phyloP scores from a whole-genome alignment of 371 early-diverging fungal species.

The Circinella minor region DNA sequence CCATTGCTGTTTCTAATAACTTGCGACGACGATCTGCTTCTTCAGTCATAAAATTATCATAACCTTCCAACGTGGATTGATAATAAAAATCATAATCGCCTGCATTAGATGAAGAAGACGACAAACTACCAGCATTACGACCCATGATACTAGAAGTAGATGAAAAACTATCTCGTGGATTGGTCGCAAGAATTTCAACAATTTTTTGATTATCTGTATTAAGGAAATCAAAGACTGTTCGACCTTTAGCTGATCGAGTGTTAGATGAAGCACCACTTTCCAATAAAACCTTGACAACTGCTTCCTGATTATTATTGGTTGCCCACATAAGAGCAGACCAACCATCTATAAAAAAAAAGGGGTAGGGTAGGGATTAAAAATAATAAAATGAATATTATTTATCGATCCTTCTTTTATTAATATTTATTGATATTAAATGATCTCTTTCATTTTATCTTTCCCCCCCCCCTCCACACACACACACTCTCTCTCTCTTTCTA shows the following conservation, averaged over 20 bases:
- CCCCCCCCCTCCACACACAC: too few relatives aligned
- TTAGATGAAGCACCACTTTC: conserved; percentile 79
- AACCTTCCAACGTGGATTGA: conserved; percentile 49
- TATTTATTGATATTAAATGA: conserved; percentile 10
- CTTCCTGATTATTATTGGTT: conserved; percentile 82
- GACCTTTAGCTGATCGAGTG: conserved; percentile 76
- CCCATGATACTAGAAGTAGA: conserved; percentile 49
- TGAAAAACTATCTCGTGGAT: conserved; percentile 63
- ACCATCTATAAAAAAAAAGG: conserved; percentile 62
- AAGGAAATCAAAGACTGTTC: conserved; percentile 82
- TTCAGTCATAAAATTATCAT: conserved; percentile 53
- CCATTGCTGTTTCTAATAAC: conserved; percentile 44
- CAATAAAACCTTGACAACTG: conserved; percentile 75
- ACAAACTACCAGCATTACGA: conserved; percentile 31
- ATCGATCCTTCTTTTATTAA: conserved; percentile 6
- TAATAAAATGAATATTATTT: conserved; percentile 17
- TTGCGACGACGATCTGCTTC: conserved; percentile 52
- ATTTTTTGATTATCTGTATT: conserved; percentile 63
- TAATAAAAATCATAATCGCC: conserved; percentile 57
- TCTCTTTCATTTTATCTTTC: too few relatives aligned
- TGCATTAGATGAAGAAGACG: conserved; percentile 32
- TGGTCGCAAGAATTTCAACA: conserved; percentile 59
- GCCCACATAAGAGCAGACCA: conserved; percentile 98
- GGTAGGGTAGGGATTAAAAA: conserved; percentile 9
- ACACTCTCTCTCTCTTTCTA: background rate